Conservation (phyloP, 2,329 filamentous ascomycete species). For the Colletotrichum falcatum region DNA sequence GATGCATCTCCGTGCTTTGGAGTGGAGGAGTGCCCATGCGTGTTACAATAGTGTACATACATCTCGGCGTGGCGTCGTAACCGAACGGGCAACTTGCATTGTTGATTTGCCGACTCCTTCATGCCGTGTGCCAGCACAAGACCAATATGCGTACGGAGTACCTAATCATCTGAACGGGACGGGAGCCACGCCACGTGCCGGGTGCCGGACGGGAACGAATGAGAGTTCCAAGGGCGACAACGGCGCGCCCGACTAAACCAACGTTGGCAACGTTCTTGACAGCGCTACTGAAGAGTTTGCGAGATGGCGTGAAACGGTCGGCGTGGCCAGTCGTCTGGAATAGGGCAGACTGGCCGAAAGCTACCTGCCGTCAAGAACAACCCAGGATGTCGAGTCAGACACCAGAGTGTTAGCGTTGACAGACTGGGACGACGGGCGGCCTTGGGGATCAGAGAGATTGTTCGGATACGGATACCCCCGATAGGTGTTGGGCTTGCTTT, state of each 20-base stretch:
- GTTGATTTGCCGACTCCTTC: background rate
- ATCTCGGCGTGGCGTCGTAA: slow-evolving; percentile 16
- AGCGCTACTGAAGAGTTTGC: slow-evolving; percentile 22
- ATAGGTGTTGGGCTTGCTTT: background rate
- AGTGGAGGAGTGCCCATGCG: background rate
- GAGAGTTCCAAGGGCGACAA: slow-evolving; percentile 18
- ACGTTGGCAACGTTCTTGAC: slow-evolving; percentile 27
- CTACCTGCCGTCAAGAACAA: background rate
- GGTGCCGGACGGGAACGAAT: slow-evolving; percentile 17
- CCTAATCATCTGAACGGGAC: background rate
- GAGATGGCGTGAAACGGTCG: slow-evolving; percentile 20
- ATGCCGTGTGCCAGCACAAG: background rate
- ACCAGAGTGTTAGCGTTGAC: slow-evolving; percentile 8
- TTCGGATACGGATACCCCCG: no score
- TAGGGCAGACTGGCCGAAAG: slow-evolving; percentile 7
- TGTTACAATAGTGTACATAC: background rate
- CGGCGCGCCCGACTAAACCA: slow-evolving; percentile 16
- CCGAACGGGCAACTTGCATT: background rate
- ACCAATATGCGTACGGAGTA: no score
- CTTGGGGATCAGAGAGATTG: background rate
- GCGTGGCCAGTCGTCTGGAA: slow-evolving; percentile 20
- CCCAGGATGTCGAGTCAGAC: slow-evolving; percentile 16
- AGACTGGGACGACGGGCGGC: background rate
- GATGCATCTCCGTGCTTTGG: background rate
- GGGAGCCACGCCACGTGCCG: slow-evolving; percentile 34